Base-by-base conservation (phyloP, 2,329 filamentous ascomycete species). In the Aureobasidium sp. region DNA sequence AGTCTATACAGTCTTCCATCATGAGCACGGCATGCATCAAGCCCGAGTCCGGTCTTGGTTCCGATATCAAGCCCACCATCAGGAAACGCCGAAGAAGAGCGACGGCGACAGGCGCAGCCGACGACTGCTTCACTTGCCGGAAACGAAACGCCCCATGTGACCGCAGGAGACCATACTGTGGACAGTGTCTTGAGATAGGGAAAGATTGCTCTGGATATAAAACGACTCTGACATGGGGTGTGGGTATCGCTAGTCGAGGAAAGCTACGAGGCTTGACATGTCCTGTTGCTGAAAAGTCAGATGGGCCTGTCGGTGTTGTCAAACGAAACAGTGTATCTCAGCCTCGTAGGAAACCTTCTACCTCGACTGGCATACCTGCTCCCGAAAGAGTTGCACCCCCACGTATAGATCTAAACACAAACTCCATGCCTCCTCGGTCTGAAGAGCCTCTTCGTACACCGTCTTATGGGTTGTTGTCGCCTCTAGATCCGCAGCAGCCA, bases 201-300 rank as follows among this genome's bases (percentile, higher is more conserved):
- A 90, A 89, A 68, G 90, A 95, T 66, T 97, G 91, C 73, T 90
- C 88, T 24, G 91, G 91, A 56, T 97, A 97, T 77, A 94, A 94
- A 74, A 97, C 91, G 14, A 90, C 91, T 62, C 78, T 97, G 70
- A 97, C 91, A 41, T 97, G 91, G 91, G 90, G 90, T 37, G 88
- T 96, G 42, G 91, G 91, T 48, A 91, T 97, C 55, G 91, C 91
- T 54, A 96, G 90, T 71, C 84, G 91, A 64, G 91, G 91, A 66
- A 97, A 97, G 75, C 82, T 97, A 58, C 83, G 91, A 57, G 91
- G 91, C 34, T 77, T 96, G 61, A 90, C 90, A 54, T 75, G 95
- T 55, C 82, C 82, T 8, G 71, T 85, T 48, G 74, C 76, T 34
- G 76, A 75, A 50, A 70, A 70, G 14, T 65, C 47, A 62, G 66